Base-by-base conservation (phyloP, 164 flowering plant species). In the Akebia trifoliata region DNA sequence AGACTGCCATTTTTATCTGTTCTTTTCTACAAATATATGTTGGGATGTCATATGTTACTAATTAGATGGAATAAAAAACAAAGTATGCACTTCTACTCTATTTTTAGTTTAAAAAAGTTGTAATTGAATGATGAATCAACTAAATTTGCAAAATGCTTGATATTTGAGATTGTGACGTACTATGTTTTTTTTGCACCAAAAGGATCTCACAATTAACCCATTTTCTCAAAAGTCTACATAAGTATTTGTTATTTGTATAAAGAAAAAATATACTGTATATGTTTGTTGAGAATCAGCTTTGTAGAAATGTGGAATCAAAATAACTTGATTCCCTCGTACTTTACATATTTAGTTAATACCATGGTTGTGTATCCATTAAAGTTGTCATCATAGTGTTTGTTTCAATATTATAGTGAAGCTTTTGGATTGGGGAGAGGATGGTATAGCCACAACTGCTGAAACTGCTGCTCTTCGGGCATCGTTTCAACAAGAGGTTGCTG, bases 401-500 rank as follows among this genome's bases (percentile, higher is more conserved):
- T 56, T 57, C 29, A 52, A 22, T 61, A 47, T 44, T 69, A 48
- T 59, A 92, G 98, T 87, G 67, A 93, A 93, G 72, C 61, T 93
- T 30, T 72, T 93, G 80, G 97, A 93, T 40, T 93, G 98, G 97
- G 98, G 97, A 4, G 98, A 89, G 61, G 98, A 93, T 67, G 94
- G 91, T 38, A 43, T 76, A 57, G 78, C 86, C 64, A 86, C 86
- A 17, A 73, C 72, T 59, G 78, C 91, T 62, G 94, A 93, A 80
- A 76, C 80, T 60, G 83, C 91, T 61, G 74, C 81, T 58, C 80
- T 89, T 36, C 84, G 95, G 57, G 72, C 82, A 42, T 77, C 93
- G 30, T 92, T 92, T 72, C 72, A 60, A 53, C 89, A 85, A 73
- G 98, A 92, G 69, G 95, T 89, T 70, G 91, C 93, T 65, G 96